Conservation (phyloP, 257 asterid species). For the Solanum arcanum region DNA sequence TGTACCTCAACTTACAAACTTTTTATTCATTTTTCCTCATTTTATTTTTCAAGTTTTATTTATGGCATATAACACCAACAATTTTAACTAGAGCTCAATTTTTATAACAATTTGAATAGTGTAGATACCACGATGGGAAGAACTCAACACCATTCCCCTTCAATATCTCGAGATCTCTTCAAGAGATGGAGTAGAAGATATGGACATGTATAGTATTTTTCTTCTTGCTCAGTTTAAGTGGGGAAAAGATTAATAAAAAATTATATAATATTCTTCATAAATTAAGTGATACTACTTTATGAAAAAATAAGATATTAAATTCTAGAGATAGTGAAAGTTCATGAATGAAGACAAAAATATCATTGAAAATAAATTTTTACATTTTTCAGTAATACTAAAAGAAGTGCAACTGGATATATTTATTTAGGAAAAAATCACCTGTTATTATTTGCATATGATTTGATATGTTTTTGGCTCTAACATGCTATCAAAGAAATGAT, state of each 20-base stretch:
- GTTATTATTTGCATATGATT: background rate
- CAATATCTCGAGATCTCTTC: background rate
- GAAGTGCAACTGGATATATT: no score
- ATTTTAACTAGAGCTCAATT: background rate
- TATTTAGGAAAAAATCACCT: background rate
- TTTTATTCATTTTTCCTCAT: background rate
- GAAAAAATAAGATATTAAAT: background rate
- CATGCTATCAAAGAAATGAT: background rate
- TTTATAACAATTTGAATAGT: background rate
- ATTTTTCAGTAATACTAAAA: no score
- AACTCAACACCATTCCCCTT: background rate
- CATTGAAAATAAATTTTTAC: no score
- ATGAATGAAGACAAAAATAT: background rate
- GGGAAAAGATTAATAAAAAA: no score
- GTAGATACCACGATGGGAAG: background rate
- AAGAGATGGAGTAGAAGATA: background rate
- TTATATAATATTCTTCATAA: no score
- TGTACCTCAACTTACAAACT: background rate
- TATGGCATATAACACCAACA: background rate
- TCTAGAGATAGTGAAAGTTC: background rate
- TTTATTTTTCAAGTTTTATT: no score
- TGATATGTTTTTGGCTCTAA: background rate
- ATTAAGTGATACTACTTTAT: no score
- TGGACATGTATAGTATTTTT: background rate
- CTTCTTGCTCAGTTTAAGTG: background rate